phyloP scores from a whole-genome alignment of 257 asterid genomes.

The Nicotiana paniculata region DNA sequence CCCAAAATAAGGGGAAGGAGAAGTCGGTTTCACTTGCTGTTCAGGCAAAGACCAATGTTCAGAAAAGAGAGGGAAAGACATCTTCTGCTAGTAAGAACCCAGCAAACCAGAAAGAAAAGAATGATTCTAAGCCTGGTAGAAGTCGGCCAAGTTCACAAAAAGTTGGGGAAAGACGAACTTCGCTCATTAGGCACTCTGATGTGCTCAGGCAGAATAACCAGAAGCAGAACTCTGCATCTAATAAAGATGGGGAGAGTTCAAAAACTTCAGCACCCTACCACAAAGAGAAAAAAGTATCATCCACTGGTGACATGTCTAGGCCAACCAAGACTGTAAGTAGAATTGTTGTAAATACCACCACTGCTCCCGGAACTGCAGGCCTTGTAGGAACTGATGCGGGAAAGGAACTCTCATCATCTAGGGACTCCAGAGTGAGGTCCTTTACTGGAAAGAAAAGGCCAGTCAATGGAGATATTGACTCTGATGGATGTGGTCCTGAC shows the following conservation, averaged over 20 bases:
- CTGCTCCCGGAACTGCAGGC: constrained; percentile 47
- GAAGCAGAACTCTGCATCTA: constrained; percentile 68
- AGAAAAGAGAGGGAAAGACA: constrained; percentile 45
- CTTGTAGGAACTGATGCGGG: constrained; percentile 44
- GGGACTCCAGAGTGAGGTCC: constrained; percentile 27
- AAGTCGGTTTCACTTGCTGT: constrained; percentile 46
- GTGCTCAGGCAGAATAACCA: constrained; percentile 78
- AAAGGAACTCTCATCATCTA: constrained; percentile 48
- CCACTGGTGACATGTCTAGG: constrained; percentile 32
- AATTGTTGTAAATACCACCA: constrained; percentile 44
- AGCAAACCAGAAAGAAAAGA: constrained; percentile 47
- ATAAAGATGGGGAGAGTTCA: constrained; percentile 29
- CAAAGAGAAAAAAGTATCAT: constrained; percentile 41
- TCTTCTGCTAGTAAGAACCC: constrained; percentile 36
- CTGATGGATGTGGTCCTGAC: constrained; percentile 29
- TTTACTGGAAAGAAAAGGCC: constrained; percentile 38
- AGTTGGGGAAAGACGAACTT: constrained; percentile 44
- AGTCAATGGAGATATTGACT: constrained; percentile 23
- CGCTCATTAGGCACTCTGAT: constrained; percentile 44
- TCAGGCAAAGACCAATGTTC: constrained; percentile 51
- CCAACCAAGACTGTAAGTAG: constrained; percentile 50
- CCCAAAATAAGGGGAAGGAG: constrained; percentile 56
- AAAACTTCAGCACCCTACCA: constrained; percentile 38
- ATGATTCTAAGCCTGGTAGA: constrained; percentile 34
- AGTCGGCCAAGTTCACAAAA: constrained; percentile 38